These are phyloP conservation scores for Penicillium paxilli DNA, from an alignment of 495 filamentous ascomycete species.

Conservation along the genomic window DNA sequence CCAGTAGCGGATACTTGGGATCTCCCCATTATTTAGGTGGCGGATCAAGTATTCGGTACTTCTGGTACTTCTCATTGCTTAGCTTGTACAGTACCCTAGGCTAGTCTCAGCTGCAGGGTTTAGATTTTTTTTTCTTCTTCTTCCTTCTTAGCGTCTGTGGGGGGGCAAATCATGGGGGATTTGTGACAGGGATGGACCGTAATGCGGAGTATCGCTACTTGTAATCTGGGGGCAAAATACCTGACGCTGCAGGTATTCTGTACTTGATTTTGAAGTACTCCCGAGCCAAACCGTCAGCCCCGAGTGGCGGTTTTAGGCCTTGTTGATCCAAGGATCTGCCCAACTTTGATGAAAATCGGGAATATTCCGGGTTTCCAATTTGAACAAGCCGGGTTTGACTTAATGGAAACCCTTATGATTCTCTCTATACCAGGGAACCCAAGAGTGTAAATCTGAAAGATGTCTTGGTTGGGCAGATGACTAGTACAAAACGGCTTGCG, in stretches of 20 bases:
- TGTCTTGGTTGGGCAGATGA: neutral
- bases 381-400: neutral
- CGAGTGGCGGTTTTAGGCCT: slow-evolving; percentile 21
- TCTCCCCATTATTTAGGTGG: neutral
- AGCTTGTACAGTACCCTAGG: too few species aligned
- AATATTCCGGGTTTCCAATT: slow-evolving; percentile 11
- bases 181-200: neutral
- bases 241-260: neutral
- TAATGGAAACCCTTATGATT: neutral
- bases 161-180: slow-evolving; percentile 24
- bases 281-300: neutral
- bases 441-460: neutral
- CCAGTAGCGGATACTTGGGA: neutral
- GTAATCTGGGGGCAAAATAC: neutral
- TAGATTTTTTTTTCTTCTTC: slow-evolving; percentile 22
- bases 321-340: slow-evolving; percentile 10
- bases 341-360: slow-evolving; percentile 14
- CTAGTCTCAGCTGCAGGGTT: slow-evolving; percentile 11
- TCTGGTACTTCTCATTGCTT: neutral
- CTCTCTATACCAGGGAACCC: neutral
- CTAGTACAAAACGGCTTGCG: neutral
- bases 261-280: slow-evolving; percentile 16
- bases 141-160: slow-evolving; percentile 10
- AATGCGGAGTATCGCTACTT: slow-evolving; percentile 17
- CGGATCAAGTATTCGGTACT: slow-evolving; percentile 5